Evolutionary conservation across 2,329 filamentous ascomycete genomes (phyloP).

Genomic region (Ophiostoma populinum): DNA sequence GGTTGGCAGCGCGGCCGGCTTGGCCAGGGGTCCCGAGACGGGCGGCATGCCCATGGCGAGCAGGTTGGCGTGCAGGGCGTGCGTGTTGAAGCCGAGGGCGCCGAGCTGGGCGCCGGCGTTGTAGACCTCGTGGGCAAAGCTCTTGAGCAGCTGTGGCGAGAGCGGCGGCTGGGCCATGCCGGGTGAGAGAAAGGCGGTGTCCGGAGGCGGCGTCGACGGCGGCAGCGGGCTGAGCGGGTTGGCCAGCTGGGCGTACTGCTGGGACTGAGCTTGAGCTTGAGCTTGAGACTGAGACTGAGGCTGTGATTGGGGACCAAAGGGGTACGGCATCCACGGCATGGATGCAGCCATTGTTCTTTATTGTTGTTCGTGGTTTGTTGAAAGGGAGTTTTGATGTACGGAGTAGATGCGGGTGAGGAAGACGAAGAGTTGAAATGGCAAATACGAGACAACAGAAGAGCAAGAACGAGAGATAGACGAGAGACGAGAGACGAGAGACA

Average conservation of each 20-base stretch:
- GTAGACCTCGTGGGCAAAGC: conserved; percentile 13
- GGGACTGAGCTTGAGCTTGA: conserved; percentile 13
- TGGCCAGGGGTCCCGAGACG: no score
- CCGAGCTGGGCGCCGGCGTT: conserved; percentile 1
- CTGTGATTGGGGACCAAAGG: conserved; percentile 14
- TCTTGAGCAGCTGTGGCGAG: conserved; percentile 11
- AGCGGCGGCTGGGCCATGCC: conserved; percentile 6
- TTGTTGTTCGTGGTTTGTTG: not conserved
- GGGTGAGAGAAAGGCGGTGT: no score
- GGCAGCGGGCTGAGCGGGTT: no score
- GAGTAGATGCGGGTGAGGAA: no score
- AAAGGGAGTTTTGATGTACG: not conserved
- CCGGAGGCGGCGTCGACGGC: conserved; percentile 25
- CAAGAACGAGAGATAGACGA: no score
- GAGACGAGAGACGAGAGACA: no score
- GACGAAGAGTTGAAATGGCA: no score
- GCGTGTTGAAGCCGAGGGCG: conserved; percentile 1
- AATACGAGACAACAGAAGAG: no score
- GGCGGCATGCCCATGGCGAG: not conserved
- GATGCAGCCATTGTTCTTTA: conserved; percentile 15
- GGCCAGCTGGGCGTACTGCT: no score
- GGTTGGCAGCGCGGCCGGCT: conserved; percentile 5
- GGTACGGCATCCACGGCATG: conserved; percentile 15
- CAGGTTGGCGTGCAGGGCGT: not conserved
- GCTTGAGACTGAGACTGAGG: not conserved